Conservation (phyloP, 306 rosid species). For the Acacia acuminata region DNA sequence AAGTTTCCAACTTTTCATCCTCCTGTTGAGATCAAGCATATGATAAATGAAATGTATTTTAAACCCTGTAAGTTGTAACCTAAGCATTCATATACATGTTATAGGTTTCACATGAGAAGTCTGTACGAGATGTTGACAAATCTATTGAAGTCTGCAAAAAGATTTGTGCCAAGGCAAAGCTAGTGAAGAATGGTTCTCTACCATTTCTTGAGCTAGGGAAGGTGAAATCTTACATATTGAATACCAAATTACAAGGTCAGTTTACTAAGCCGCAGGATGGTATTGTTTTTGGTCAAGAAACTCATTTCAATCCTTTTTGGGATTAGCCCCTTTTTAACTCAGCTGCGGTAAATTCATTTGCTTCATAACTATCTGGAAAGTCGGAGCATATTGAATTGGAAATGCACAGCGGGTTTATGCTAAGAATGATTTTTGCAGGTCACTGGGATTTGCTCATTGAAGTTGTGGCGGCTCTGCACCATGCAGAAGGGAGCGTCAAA, state of each 20-base stretch:
- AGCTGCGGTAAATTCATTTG: conserved; percentile 12
- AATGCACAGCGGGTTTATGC: conserved; percentile 20
- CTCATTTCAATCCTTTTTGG: conserved; percentile 20
- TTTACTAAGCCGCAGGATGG: conserved; percentile 14
- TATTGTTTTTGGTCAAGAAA: neutral
- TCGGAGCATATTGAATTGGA: conserved; percentile 31
- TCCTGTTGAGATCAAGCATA: conserved; percentile 7
- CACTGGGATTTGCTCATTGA: conserved; percentile 75
- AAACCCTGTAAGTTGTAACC: neutral
- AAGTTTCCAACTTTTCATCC: neutral
- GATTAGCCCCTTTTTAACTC: conserved; percentile 18
- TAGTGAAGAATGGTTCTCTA: conserved; percentile 66
- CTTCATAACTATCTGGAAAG: conserved; percentile 1
- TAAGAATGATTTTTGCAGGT: conserved; percentile 50
- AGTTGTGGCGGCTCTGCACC: conserved; percentile 76
- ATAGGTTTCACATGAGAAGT: conserved; percentile 68
- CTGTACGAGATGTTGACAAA: conserved; percentile 42
- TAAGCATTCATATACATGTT: conserved; percentile 23
- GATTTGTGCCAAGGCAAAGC: conserved; percentile 70
- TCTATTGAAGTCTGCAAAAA: conserved; percentile 53
- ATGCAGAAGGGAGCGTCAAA: conserved; percentile 72
- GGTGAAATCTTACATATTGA: conserved; percentile 65
- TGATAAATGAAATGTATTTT: conserved; percentile 22
- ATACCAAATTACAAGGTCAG: conserved; percentile 58
- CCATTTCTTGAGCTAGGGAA: conserved; percentile 73